Base-by-base conservation (phyloP, 176 grass and related monocot genomes). In the Avena sativa region DNA sequence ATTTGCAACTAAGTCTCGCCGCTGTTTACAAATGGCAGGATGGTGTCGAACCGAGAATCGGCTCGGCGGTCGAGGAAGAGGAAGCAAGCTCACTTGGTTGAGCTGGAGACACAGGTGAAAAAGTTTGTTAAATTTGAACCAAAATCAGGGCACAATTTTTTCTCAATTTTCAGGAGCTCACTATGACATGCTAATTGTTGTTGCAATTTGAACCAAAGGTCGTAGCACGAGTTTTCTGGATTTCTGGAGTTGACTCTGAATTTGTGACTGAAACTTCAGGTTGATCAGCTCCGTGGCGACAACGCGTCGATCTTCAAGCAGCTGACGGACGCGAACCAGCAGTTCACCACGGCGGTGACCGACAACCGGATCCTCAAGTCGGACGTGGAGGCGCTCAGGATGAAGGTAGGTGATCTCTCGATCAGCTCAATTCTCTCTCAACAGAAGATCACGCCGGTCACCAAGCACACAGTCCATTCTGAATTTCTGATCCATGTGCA, bases 31-130 rank as follows among this genome's bases (percentile, higher is more conserved):
- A 74, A 84, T 86, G 57, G 3, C 74, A 99, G 97, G 83, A 99
- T 94, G 94, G 97, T 94, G 17, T 99, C 97, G n/a, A 99, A 99
- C 44, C 79, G 97, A 13, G 97, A 99, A 68, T 99, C 97, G 5
- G 97, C 97, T 46, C 86, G 92, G 73, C 91, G 97, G 71, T 96
- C 94, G 4, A 94, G 94, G 68, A 99, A 96, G 89, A 95, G 94
- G 86, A 99, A 99, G 83, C 94, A 96, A 87, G 97, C 97, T 30
- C 94, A 99, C 86, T 72, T 99, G 40, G 78, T 53, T 62, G 92
- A 96, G 43, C 94, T 99, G 7, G 97, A 96, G 90, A 80, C 79
- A 63, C 94, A 99, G 92, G 97, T 95, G 83, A 38, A 36, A 16
- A 6, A 19, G 30, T 36, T 19, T 13, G 17, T n/a, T 73, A 15